Conservation (phyloP, 805 yeast species). For the Saccharomycopsis capsularis region DNA sequence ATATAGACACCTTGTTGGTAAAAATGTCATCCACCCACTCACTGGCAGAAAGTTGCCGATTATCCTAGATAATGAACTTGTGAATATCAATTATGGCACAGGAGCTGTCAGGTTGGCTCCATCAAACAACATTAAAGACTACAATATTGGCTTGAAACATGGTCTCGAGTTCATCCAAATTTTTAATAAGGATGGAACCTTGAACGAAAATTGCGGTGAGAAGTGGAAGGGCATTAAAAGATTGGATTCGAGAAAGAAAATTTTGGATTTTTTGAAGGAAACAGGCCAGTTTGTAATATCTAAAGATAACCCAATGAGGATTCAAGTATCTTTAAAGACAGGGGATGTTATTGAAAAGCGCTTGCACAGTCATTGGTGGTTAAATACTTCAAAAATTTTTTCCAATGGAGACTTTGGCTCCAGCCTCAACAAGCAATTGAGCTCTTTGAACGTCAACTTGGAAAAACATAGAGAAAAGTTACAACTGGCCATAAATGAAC, state of each 20-base stretch:
- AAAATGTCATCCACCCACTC: constrained; percentile 91
- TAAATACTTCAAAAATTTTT: constrained; percentile 39
- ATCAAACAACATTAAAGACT: constrained; percentile 96
- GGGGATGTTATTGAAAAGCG: constrained; percentile 95
- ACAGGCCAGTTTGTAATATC: constrained; percentile 73
- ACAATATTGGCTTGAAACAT: constrained; percentile 90
- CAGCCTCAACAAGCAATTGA: neutral
- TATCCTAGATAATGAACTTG: constrained; percentile 83
- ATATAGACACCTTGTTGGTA: constrained; percentile 81
- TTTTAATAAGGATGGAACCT: constrained; percentile 81
- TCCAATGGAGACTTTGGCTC: neutral
- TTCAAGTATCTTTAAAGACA: constrained; percentile 90
- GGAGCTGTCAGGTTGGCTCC: constrained; percentile 99
- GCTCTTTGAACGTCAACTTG: neutral
- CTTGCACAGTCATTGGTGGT: constrained; percentile 99
- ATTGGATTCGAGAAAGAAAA: constrained; percentile 83
- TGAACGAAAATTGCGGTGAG: constrained; percentile 90
- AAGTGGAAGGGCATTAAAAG: constrained; percentile 79
- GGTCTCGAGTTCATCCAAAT: constrained; percentile 82
- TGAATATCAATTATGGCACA: constrained; percentile 98
- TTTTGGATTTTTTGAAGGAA: constrained; percentile 69
- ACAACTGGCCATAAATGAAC: neutral
- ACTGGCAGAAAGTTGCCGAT: constrained; percentile 79
- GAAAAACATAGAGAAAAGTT: neutral
- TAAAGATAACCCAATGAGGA: constrained; percentile 90